These are phyloP conservation scores for Trichoderma atrobrunneum DNA, from an alignment of 2,329 filamentous ascomycete genomes.

Conservation along the genomic window DNA sequence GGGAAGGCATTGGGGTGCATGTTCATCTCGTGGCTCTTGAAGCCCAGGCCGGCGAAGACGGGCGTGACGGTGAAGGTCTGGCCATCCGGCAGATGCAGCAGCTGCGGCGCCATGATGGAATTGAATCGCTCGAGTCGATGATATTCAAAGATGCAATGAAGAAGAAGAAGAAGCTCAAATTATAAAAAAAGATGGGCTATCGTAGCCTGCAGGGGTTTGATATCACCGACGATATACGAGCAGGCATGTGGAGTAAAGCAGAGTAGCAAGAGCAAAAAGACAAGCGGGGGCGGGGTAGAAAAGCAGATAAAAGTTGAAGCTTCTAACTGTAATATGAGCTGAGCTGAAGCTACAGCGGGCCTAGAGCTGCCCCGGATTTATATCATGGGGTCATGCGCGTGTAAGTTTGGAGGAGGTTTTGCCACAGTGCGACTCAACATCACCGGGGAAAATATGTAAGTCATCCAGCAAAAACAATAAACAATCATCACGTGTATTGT, in stretches of 20 bases:
- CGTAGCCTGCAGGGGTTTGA: not conserved
- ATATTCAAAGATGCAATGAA: not conserved
- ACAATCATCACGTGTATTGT: not conserved
- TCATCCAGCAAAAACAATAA: not conserved
- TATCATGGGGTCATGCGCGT: not conserved
- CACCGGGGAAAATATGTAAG: not conserved
- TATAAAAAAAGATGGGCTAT: not conserved
- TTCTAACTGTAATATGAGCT: not conserved
- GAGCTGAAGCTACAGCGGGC: not conserved
- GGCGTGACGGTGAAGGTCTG: constrained; percentile 77
- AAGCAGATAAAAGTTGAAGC: not conserved
- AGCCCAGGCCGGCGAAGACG: constrained; percentile 87
- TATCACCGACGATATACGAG: not conserved
- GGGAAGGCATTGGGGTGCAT: constrained; percentile 70
- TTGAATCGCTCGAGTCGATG: not conserved
- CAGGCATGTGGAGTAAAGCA: not conserved
- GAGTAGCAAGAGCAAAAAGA: not conserved
- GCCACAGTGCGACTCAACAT: not conserved
- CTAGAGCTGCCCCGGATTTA: not conserved
- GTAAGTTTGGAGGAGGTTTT: not conserved
- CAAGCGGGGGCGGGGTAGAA: constrained; percentile 11
- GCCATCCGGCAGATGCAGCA: constrained; percentile 80
- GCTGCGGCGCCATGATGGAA: constrained; percentile 37
- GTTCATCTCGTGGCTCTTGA: constrained; percentile 77
- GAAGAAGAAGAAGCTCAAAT: not conserved